Evolutionary conservation across 345 rosid species (phyloP), one percentile per base, ranked within the genome.

Genomic region (Nasturtium officinale): DNA sequence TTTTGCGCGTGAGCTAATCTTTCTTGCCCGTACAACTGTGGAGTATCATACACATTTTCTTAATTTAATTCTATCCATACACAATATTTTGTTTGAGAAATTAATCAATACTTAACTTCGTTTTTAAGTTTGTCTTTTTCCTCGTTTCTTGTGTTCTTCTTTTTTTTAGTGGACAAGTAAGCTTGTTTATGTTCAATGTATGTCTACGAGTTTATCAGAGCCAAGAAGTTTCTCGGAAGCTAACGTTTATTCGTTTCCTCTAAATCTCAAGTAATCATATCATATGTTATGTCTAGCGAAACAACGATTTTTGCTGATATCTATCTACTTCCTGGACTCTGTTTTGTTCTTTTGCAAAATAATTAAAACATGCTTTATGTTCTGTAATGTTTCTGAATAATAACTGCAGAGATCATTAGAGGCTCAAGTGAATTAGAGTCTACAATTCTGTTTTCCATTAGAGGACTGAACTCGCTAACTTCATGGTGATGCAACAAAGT

Each of bases 1-100:
- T 74, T 74, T 74, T 67, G 67, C 55, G 61, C 67, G n/a, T 66
- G 45, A 67, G 61, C 56, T 62, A 74, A 74, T 74, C 68, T 67
- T 67, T 65, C n/a, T n/a, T n/a, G n/a, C n/a, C 72, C 65, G 59
- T 65, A 74, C 65, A 30, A 15, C 15, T 48, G 56, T 74, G 42
- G 66, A 74, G 77, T 74, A 26, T 46, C 18, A 13, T 16, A 20
- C 23, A 60, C 78, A 8, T 21, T 26, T 66, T 6, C 23, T 35
- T 5, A 43, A 0, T 54, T 73, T 17, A 65, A 51, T 58, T 42
- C 12, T 3, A 21, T 60, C 62, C 37, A 75, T 74, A 28, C 38
- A 60, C 9, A 60, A 60, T 47, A 75, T 60, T 51, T 59, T 67
- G 68, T 66, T 38, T 28, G 1, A 40, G 26, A 13, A 25, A 28